Base-by-base conservation (phyloP, 2,329 filamentous ascomycete species). In the Aureobasidium sp. region DNA sequence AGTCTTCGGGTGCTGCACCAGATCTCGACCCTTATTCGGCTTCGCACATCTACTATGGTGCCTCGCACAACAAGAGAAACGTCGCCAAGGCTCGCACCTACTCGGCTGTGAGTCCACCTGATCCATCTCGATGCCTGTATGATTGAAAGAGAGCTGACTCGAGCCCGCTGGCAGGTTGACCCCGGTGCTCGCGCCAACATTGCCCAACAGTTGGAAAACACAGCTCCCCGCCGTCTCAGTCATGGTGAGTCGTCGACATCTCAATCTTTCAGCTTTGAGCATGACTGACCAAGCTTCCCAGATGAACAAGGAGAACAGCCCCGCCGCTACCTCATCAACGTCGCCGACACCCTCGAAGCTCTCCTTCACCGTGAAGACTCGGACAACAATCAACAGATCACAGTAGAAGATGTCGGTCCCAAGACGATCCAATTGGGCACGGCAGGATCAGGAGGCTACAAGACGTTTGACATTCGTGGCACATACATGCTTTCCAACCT, bases 401-500 rank as follows among this genome's bases (percentile, higher is more conserved):
- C 93, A 25, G 95, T 97, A 62, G 93, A 97, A 66, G 93, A 98
- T 71, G 80, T 81, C 59, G 93, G 93, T 0, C 91, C 93, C 45
- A 98, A 88, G 85, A 85, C 89, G 40, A 79, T 96, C 52, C 85
- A 86, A 32, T 75, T 97, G 32, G 86, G 89, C 59, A 96, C 91
- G 3, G 86, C 87, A 24, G 85, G 81, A 19, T 96, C 90, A 30
- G 88, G 86, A 61, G 91, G 90, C 37, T 82, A 87, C 73, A 91
- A 90, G 64, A 83, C 84, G 58, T 90, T 91, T 69, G 90, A 97
- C 66, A 81, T 98, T 57, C 86, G 91, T 59, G 93, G 93, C 63
- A 97, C 89, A 27, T 98, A 98, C 70, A 94, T 95, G 85, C 80
- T 98, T 55, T 95, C 91, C 58, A 98, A 97, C 68, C 81, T 97